These are phyloP conservation scores for Blastocystis sp. DNA, from an alignment of 352 stramenopile species.

Conservation along the genomic window DNA sequence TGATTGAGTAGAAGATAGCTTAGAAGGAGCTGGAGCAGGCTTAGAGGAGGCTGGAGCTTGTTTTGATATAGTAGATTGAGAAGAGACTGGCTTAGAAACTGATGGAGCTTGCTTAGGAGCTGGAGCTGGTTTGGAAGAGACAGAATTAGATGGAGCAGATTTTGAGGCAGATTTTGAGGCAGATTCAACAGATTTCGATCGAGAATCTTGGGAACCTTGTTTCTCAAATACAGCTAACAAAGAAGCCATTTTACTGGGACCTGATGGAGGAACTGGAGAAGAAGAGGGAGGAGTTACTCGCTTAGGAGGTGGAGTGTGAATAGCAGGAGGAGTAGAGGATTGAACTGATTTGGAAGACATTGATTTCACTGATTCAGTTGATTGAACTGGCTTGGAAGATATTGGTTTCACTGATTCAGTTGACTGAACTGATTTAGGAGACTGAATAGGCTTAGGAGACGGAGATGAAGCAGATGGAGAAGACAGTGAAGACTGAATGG, in stretches of 20 bases:
- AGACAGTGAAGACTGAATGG: background rate
- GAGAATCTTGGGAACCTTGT: background rate
- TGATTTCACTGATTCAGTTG: background rate
- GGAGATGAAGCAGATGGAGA: background rate
- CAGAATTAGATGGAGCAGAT: too few relatives aligned
- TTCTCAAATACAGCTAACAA: slow-evolving; percentile 44
- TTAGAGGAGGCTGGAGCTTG: background rate
- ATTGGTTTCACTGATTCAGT: background rate
- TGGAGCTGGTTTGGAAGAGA: background rate
- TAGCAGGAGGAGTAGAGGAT: background rate
- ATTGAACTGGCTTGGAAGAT: background rate
- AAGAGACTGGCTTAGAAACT: background rate
- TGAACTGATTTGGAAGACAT: background rate
- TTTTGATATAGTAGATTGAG: background rate
- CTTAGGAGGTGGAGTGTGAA: slow-evolving; percentile 26
- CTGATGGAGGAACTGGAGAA: background rate
- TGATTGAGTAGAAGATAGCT: background rate
- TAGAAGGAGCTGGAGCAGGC: background rate
- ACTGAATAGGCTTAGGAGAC: background rate
- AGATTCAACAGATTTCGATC: background rate
- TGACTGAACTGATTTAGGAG: too few relatives aligned
- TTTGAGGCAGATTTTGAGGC: too few relatives aligned
- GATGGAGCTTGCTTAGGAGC: background rate
- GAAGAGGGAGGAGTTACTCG: background rate
- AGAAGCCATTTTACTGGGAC: slow-evolving; percentile 23